Conservation (phyloP, 768 basidiomycete species). For the Cystofilobasidium macerans region DNA sequence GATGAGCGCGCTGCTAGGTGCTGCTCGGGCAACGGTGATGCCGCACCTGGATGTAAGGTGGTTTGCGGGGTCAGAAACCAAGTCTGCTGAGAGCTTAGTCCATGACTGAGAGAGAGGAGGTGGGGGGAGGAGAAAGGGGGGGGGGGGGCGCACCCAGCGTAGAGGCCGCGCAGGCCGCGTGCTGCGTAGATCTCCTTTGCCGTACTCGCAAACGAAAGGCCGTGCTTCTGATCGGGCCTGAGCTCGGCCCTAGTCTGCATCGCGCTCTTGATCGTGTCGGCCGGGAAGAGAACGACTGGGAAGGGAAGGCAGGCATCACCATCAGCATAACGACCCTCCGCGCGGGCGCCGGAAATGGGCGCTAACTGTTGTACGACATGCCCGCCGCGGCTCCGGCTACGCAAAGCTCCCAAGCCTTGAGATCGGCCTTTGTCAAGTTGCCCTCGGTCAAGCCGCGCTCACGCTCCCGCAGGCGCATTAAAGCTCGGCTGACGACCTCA, state of each 20-base stretch:
- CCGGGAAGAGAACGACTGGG: constrained; percentile 72
- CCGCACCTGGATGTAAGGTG: constrained; percentile 40
- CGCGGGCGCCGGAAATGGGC: too few species aligned
- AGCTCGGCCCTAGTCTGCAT: constrained; percentile 58
- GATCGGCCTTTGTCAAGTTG: constrained; percentile 8
- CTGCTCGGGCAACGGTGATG: constrained; percentile 70
- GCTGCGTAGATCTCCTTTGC: constrained; percentile 59
- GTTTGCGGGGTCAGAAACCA: neutral
- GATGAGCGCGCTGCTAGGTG: constrained; percentile 83
- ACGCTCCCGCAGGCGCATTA: constrained; percentile 41
- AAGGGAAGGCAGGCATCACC: neutral
- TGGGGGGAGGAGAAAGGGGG: neutral
- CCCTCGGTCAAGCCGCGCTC: constrained; percentile 6
- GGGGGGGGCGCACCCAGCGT: constrained; percentile 58
- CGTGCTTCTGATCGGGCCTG: constrained; percentile 36
- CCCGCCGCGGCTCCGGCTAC: constrained; percentile 20
- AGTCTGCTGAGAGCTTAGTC: neutral
- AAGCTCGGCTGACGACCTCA: constrained; percentile 56
- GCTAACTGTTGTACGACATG: constrained; percentile 25
- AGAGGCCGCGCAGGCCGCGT: constrained; percentile 71
- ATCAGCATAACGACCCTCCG: too few species aligned
- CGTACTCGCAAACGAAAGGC: constrained; percentile 44
- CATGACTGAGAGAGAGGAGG: neutral
- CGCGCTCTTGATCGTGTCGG: constrained; percentile 85
- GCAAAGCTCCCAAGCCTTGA: constrained; percentile 24